phyloP scores from a whole-genome alignment of 208 protist genomes.

The Crithidia acanthocephali region DNA sequence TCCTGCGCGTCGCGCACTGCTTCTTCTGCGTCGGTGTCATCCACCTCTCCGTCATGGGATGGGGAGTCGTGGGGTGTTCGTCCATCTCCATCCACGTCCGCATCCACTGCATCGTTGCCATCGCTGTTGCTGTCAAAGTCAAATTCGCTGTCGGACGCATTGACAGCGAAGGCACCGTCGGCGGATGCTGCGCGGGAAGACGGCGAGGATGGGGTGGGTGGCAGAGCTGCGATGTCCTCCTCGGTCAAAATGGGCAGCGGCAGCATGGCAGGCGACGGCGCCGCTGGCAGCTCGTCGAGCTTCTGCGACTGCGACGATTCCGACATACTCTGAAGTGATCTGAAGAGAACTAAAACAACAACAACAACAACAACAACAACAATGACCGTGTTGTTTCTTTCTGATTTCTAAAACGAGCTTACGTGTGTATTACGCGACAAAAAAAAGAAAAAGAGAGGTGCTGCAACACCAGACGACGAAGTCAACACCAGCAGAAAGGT shows the following conservation, averaged over 20 bases:
- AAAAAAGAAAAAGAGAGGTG: too few species aligned
- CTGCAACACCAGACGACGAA: too few species aligned
- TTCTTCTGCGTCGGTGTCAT: too few species aligned
- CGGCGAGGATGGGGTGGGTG: conserved; percentile 10
- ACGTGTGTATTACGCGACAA: too few species aligned
- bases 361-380: too few species aligned
- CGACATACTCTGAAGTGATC: neutral
- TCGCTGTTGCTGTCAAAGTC: neutral
- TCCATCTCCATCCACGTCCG: neutral
- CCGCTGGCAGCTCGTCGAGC: neutral
- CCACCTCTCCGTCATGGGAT: too few species aligned
- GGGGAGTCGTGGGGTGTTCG: neutral
- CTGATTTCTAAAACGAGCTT: too few species aligned
- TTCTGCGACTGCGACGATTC: neutral
- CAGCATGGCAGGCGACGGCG: neutral
- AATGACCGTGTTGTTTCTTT: too few species aligned
- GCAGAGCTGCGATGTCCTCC: conserved; percentile 19
- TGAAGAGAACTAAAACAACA: too few species aligned
- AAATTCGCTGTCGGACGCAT: neutral
- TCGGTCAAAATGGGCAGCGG: conserved; percentile 20
- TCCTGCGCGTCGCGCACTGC: too few species aligned
- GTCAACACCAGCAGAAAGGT: too few species aligned
- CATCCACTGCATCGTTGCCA: neutral
- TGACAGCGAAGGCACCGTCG: neutral
- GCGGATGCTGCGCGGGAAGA: too few species aligned